These are phyloP conservation scores for Globisporangium camurandrum DNA, from an alignment of 352 stramenopile genomes.

Conservation along the genomic window DNA sequence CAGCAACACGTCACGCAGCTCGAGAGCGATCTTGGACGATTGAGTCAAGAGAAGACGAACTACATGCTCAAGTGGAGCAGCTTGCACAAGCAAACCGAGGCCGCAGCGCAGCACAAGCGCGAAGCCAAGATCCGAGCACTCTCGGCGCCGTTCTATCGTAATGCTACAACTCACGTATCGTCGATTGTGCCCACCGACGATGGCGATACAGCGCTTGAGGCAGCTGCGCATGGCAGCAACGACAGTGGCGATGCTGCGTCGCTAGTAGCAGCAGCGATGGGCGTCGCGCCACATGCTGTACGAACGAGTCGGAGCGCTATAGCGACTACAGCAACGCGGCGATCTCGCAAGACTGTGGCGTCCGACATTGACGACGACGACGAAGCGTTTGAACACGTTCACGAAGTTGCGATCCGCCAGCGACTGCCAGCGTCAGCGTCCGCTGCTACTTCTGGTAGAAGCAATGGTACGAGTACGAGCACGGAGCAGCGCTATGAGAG, in stretches of 20 bases:
- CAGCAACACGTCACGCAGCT: constrained; percentile 41
- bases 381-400: constrained; percentile 24
- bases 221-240: too few relatives aligned
- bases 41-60: constrained; percentile 41
- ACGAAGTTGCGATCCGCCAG: constrained; percentile 20
- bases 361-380: constrained; percentile 19
- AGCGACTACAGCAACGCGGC: too few relatives aligned
- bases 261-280: too few relatives aligned
- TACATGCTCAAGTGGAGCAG: constrained; percentile 35
- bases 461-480: constrained; percentile 1
- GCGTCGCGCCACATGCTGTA: too few relatives aligned
- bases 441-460: not conserved
- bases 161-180: constrained; percentile 1
- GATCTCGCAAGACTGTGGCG: too few relatives aligned
- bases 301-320: too few relatives aligned
- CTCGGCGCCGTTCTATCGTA: constrained; percentile 27
- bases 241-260: too few relatives aligned
- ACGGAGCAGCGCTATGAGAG: constrained; percentile 24
- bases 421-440: not conserved
- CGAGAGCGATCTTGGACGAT: constrained; percentile 33
- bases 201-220: too few relatives aligned
- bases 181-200: not conserved
- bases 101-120: constrained; percentile 23
- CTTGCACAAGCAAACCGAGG: constrained; percentile 36
- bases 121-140: constrained; percentile 44